phyloP scores from a whole-genome alignment of 2,329 filamentous ascomycete genomes.

The Exophiala aquamarina region DNA sequence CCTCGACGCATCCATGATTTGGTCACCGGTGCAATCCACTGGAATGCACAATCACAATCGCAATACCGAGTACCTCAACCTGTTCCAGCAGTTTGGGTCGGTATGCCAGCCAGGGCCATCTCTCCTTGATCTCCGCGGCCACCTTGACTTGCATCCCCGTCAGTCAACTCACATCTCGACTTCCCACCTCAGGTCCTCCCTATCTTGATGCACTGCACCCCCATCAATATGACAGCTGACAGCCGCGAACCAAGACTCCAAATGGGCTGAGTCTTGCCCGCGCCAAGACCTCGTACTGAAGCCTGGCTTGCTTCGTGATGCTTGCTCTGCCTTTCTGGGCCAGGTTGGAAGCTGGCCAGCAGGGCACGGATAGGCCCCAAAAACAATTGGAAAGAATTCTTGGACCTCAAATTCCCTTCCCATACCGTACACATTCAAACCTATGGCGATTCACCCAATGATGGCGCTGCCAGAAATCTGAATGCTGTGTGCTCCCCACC shows the following conservation, averaged over 20 bases:
- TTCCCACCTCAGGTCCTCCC: not conserved
- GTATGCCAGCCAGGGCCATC: conserved; percentile 8
- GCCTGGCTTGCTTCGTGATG: no score
- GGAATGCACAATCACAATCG: conserved; percentile 2
- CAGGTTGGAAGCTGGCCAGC: no score
- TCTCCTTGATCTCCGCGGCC: conserved; percentile 1
- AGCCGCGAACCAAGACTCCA: no score
- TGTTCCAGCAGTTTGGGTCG: not conserved
- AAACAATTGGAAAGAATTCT: no score
- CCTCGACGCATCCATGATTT: not conserved
- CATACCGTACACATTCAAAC: not conserved
- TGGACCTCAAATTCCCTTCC: not conserved
- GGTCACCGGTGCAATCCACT: not conserved
- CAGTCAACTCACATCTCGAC: not conserved
- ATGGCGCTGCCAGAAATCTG: not conserved
- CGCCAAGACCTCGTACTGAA: no score
- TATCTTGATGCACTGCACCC: not conserved
- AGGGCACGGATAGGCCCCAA: no score
- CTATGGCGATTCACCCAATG: not conserved
- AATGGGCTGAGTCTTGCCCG: no score
- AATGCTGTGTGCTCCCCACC: not conserved
- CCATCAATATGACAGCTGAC: no score
- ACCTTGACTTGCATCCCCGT: not conserved
- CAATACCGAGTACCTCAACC: no score
- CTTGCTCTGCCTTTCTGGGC: no score